Base-by-base conservation (phyloP, 2,329 filamentous ascomycete genomes). In the Sporothrix dimorphospora region DNA sequence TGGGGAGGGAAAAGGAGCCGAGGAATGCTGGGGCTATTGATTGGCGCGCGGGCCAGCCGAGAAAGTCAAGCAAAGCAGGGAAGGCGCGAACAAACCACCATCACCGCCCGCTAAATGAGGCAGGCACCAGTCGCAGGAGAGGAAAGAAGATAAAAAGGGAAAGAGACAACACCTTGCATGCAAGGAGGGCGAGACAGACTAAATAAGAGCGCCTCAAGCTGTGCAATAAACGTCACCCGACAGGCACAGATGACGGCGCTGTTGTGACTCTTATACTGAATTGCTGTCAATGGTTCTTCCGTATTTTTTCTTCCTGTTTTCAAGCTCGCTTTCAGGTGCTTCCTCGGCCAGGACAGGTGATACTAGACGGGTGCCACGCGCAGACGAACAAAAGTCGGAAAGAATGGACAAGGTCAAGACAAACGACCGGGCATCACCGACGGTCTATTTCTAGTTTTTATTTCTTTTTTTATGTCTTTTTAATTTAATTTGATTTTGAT, bases 21-120 rank as follows among this genome's bases (percentile, higher is more conserved):
- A 72, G 70, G 42, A 68, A 68, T 21, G 51, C 51, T 61, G 70
- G 59, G 70, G 63, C 65, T 53, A 45, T 19, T 51, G 65, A 67
- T 67, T 51, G 67, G 49, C 38, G 67, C 21, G 30, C 57, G 66
- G 30, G 49, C n/a, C 34, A 21, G 66, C 30, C 34, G 30, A 69
- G 30, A 24, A 8, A 34, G 27, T 38, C 45, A 14, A 57, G 53
- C 19, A 4, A 59, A 47, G 49, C 51, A 59, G 42, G 38, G 67
- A 55, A 69, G 40, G 49, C 12, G 49, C 47, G 12, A 42, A 63
- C 59, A 42, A 42, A 24, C 45, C 63, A 68, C 16, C 27, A 51
- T 24, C 59, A 63, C 38, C 59, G 34, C 12, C 45, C 47, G 65
- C 24, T 51, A 38, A 51, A 24, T 38, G 11, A 21, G 45, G 63